These are phyloP conservation scores for Phytophthora podocarpi DNA, from an alignment of 352 stramenopile genomes.

Conservation along the genomic window DNA sequence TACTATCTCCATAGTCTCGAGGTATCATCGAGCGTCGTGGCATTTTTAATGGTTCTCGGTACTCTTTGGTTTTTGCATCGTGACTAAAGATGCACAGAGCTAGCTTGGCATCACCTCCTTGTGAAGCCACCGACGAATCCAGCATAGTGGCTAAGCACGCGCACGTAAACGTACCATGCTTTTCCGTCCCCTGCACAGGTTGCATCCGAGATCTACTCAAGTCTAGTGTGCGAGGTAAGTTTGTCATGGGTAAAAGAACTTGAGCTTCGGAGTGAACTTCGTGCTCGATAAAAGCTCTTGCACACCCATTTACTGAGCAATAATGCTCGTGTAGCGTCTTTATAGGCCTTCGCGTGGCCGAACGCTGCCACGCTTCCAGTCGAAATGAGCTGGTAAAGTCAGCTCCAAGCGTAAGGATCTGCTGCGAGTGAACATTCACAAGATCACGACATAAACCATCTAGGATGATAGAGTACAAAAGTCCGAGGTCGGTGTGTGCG, in stretches of 20 bases:
- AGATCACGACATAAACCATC: conserved; percentile 56
- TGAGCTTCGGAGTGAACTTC: conserved; percentile 57
- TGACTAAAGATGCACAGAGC: conserved; percentile 70
- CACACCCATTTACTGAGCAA: conserved; percentile 62
- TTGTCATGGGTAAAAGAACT: conserved; percentile 71
- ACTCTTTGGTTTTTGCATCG: conserved; percentile 29
- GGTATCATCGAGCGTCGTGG: conserved; percentile 4
- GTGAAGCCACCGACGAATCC: conserved; percentile 28
- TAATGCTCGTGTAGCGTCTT: conserved; percentile 38
- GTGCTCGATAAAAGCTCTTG: conserved; percentile 30
- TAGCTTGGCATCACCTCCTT: conserved; percentile 32
- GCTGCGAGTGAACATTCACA: conserved; percentile 60
- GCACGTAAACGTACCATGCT: conserved; percentile 56
- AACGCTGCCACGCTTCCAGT: conserved; percentile 59
- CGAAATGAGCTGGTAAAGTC: conserved; percentile 69
- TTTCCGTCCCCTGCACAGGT: conserved; percentile 54
- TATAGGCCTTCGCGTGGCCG: conserved; percentile 39
- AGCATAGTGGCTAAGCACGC: conserved; percentile 71
- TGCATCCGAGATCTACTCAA: conserved; percentile 44
- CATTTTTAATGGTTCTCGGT: background rate
- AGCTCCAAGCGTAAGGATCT: conserved; percentile 61
- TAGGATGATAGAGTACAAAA: conserved; percentile 46
- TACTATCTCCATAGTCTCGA: conserved; percentile 15
- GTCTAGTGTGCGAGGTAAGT: conserved; percentile 72
- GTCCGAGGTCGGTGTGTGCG: conserved; percentile 44